Base-by-base conservation (phyloP, 495 filamentous ascomycete genomes). In the Neurospora pannonica region DNA sequence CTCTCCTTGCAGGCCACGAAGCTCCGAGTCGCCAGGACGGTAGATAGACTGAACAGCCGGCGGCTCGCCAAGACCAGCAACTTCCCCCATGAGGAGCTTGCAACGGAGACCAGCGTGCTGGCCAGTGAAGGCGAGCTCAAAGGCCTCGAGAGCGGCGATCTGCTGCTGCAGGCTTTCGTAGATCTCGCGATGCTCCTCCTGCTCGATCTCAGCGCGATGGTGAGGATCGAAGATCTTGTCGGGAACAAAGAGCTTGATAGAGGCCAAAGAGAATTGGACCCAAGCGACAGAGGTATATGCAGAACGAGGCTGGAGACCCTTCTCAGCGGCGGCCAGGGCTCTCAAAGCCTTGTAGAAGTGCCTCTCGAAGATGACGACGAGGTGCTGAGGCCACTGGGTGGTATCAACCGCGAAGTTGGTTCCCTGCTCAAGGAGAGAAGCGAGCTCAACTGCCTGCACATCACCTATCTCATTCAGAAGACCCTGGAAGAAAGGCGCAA, bases 151-250 rank as follows among this genome's bases (percentile, higher is more conserved):
- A 3, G 90, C 88, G 24, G 87, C 75, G 8, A 92, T 85, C 75
- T 91, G 90, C 0, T 80, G 75, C 28, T 85, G 79, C 17, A 97
- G 77, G 38, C 86, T 85, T 9, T 77, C 73, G 38, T 86, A 86
- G 3, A 90, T 82, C 71, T 89, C 85, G 3, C 85, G 76, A 74
- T 96, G 89, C 21, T 91, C 87, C 74, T 90, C 86, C 38, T 89
- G 87, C 76, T 94, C 89, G 6, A 98, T 84, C 46, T 91, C 87
- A n/a, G 92, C 86, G 72, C 89, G 88, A 72, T 95, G 84, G 34
- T 95, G 93, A 15, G 96, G 96, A 80, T 99, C 96, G 74, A 92
- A 95, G 4, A 92, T 87, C 78, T 90, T 89, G 79, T 97, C 91
- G 0, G 97, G 94, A 4, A 98, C 90, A 77, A 94, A 98, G 9